phyloP scores from a whole-genome alignment of 768 basidiomycete species.

The Podaxis sp. region DNA sequence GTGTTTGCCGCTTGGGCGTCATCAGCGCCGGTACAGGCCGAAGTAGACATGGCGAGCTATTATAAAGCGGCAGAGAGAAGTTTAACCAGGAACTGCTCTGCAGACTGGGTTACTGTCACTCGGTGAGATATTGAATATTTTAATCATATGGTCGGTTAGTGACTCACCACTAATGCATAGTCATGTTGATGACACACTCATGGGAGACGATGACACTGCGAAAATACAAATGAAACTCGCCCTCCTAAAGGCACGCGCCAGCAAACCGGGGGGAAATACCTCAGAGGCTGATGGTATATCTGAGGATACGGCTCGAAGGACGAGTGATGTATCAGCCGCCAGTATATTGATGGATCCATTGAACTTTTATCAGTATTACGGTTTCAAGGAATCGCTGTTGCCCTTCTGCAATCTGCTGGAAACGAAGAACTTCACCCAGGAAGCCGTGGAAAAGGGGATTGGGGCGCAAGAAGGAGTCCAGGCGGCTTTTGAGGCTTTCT shows the following conservation, averaged over 20 bases:
- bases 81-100: slow-evolving; percentile 49
- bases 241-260: slow-evolving; percentile 39
- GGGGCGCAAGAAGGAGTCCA: slow-evolving; percentile 33
- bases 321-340: slow-evolving; percentile 40
- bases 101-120: slow-evolving; percentile 52
- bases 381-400: slow-evolving; percentile 41
- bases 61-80: slow-evolving; percentile 51
- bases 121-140: neutral
- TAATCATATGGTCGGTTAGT: no score
- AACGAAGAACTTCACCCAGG: slow-evolving; percentile 39
- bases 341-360: slow-evolving; percentile 49
- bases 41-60: slow-evolving; percentile 51
- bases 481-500: slow-evolving; percentile 38
- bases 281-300: slow-evolving; percentile 36
- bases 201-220: slow-evolving; percentile 30
- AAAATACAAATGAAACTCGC: slow-evolving; percentile 41
- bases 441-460: slow-evolving; percentile 38
- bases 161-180: slow-evolving; percentile 11
- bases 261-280: slow-evolving; percentile 43
- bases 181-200: slow-evolving; percentile 37
- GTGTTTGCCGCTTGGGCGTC: slow-evolving; percentile 51
- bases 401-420: slow-evolving; percentile 51
- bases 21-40: slow-evolving; percentile 49
- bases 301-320: slow-evolving; percentile 29
- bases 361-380: slow-evolving; percentile 51